Conservation (phyloP, 2,329 filamentous ascomycete genomes). For the Achaetomium macrosporum region DNA sequence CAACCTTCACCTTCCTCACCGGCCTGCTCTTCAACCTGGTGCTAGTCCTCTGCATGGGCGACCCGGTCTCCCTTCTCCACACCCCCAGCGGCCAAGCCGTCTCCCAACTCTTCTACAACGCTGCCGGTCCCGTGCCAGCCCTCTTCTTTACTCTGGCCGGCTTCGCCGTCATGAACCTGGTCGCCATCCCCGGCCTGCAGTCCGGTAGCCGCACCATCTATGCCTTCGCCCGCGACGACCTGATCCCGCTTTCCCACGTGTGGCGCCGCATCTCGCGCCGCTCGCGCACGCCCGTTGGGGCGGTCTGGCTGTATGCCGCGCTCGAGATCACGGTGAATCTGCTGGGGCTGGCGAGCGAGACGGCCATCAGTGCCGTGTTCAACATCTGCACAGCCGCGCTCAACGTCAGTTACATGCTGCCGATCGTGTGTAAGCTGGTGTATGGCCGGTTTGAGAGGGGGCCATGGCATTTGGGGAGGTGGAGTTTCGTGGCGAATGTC, state of each 20-base stretch:
- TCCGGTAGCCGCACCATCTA: conserved; percentile 45
- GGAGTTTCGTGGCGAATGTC: conserved; percentile 35
- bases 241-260: conserved; percentile 39
- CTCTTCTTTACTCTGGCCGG: conserved; percentile 49
- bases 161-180: conserved; percentile 50
- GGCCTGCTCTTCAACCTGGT: conserved; percentile 53
- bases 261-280: conserved; percentile 42
- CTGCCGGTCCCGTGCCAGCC: conserved; percentile 46
- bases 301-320: conserved; percentile 48
- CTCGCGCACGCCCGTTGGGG: conserved; percentile 45
- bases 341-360: conserved; percentile 47
- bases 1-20: conserved; percentile 47
- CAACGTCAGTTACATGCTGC: conserved; percentile 47
- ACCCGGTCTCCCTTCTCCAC: conserved; percentile 37
- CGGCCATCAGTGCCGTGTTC: conserved; percentile 45
- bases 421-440: conserved; percentile 44
- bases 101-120: conserved; percentile 51
- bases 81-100: conserved; percentile 44
- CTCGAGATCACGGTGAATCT: conserved; percentile 49
- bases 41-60: conserved; percentile 49
- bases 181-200: conserved; percentile 49
- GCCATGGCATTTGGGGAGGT: conserved; percentile 45
- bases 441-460: conserved; percentile 43
- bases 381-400: conserved; percentile 48
- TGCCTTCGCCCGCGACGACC: conserved; percentile 45